Evolutionary conservation across 2,329 filamentous ascomycete genomes (phyloP), one percentile per base, ranked within the genome.

Genomic region (Acrodontium crateriforme): DNA sequence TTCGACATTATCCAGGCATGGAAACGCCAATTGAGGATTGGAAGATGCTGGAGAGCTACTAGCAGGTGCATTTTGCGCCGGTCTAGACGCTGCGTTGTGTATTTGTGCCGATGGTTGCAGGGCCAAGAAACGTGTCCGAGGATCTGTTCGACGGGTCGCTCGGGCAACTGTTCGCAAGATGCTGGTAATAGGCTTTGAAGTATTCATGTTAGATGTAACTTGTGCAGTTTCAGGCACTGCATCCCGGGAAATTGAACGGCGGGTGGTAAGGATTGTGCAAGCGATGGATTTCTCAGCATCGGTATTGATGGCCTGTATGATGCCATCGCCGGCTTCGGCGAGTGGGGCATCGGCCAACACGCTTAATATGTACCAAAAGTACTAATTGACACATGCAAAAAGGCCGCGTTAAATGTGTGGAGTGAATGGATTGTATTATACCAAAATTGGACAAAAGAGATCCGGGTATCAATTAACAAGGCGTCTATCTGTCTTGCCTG

Each of bases 11-110:
- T 93, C 84, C 24, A 93, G 75, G 49, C 84, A 93, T 3, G 84
- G 84, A 44, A 93, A 93, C 1, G 79, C 74, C 65, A 92, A 78
- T 40, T 83, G 78, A 3, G 83, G 81, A 49, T 92, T 92, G 3
- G 79, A 81, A 2, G 62, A 59, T 34, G 23, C 47, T 39, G 32
- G 47, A 37, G 15, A 45, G 30, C 1, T 39, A 38, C 19, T 40
- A 25, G 36, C 33, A n/a, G 41, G 31, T n/a, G 40, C 43, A 29
- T 40, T 38, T 36, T 48, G 46, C 12, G 42, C 36, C 7, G 34
- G 17, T 18, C 21, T 17, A 25, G 18, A 28, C 11, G 30, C 27
- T 17, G 18, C 30, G 25, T 22, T 34, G 32, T 36, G 29, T 19
- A 39, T 13, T 17, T 31, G 27, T 16, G 18, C 16, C 5, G 25